phyloP scores from a whole-genome alignment of 495 filamentous ascomycete species.

The Evansstolkia leycettana region DNA sequence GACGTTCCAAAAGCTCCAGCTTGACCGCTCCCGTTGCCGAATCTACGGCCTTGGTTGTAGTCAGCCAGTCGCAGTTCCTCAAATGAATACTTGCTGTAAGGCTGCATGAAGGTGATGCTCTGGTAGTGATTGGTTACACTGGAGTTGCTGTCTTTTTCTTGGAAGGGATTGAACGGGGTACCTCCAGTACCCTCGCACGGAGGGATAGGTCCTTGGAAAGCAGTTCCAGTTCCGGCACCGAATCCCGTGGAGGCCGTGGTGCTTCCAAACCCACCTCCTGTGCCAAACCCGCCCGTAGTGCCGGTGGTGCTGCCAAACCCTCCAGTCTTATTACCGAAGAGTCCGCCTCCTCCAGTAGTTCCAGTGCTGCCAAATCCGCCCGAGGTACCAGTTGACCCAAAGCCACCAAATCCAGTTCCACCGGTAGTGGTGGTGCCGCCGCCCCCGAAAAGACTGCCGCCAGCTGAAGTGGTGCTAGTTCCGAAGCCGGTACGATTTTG shows the following conservation, averaged over 20 bases:
- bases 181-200: slow-evolving; percentile 58
- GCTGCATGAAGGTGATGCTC: slow-evolving; percentile 73
- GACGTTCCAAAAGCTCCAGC: slow-evolving; percentile 68
- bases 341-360: slow-evolving; percentile 31
- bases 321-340: slow-evolving; percentile 35
- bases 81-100: slow-evolving; percentile 78
- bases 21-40: slow-evolving; percentile 68
- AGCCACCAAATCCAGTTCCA: slow-evolving; percentile 18
- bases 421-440: slow-evolving; percentile 23
- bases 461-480: slow-evolving; percentile 17
- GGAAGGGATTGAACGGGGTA: slow-evolving; percentile 57
- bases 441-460: slow-evolving; percentile 30
- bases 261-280: slow-evolving; percentile 17
- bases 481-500: background rate
- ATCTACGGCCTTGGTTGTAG: slow-evolving; percentile 75
- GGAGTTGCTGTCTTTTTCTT: slow-evolving; percentile 66
- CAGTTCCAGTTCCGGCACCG: slow-evolving; percentile 30
- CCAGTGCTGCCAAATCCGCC: slow-evolving; percentile 40
- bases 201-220: slow-evolving; percentile 31
- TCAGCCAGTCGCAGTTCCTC: slow-evolving; percentile 86
- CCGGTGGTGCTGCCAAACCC: slow-evolving; percentile 25
- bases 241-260: slow-evolving; percentile 26
- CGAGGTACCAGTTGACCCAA: slow-evolving; percentile 6
- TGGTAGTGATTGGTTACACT: slow-evolving; percentile 64
- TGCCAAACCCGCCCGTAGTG: slow-evolving; percentile 13